phyloP scores from a whole-genome alignment of 192 early-diverging fungal genomes.

The Funneliformis mosseae region DNA sequence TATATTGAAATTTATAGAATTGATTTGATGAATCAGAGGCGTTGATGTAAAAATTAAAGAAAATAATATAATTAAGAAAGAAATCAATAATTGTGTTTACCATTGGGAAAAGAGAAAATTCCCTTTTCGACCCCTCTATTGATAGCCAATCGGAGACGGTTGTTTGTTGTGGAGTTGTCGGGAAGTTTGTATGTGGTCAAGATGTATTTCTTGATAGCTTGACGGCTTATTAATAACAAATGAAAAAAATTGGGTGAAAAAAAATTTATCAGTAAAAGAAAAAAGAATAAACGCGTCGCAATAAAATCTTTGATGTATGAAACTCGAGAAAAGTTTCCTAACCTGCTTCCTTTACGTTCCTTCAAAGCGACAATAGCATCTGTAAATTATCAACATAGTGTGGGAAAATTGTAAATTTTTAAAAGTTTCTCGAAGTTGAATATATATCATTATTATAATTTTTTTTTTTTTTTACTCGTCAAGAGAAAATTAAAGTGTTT shows the following conservation, averaged over 20 bases:
- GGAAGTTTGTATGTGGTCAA: slow-evolving; percentile 26
- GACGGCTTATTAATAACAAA: slow-evolving; percentile 13
- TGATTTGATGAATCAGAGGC: too few species aligned
- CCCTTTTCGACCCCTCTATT: slow-evolving; percentile 22
- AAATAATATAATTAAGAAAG: neutral
- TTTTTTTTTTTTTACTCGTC: neutral
- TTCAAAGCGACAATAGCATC: slow-evolving; percentile 32
- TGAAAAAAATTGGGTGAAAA: neutral
- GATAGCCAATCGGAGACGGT: slow-evolving; percentile 16
- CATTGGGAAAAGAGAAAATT: slow-evolving; percentile 16
- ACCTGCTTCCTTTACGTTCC: slow-evolving; percentile 35
- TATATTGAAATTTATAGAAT: too few species aligned
- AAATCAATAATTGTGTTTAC: neutral
- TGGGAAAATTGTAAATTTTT: neutral
- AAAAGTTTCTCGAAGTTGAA: neutral
- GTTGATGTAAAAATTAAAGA: neutral
- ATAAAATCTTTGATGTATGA: neutral
- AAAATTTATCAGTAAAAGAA: neutral
- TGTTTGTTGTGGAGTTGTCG: slow-evolving; percentile 11
- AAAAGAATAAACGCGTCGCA: neutral
- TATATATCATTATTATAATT: neutral
- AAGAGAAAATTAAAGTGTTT: neutral
- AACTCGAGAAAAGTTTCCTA: neutral
- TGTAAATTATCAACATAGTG: neutral
- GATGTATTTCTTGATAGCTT: slow-evolving; percentile 33